phyloP scores from a whole-genome alignment of 352 stramenopile species.

The Pythium folliculosum region DNA sequence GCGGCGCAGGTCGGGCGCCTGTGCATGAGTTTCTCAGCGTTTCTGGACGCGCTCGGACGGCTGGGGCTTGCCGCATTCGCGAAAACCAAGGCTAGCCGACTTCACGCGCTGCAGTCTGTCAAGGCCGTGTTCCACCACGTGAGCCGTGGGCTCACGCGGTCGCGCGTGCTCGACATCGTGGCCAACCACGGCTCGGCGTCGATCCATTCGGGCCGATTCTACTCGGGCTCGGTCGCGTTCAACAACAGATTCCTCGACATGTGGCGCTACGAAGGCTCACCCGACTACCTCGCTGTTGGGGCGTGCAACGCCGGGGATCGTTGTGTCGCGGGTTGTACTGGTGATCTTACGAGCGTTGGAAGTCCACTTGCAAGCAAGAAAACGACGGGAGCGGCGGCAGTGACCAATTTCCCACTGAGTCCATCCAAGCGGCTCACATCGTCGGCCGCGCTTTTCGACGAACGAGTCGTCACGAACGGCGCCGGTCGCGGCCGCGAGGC shows the following conservation, averaged over 20 bases:
- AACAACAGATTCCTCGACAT: constrained; percentile 82
- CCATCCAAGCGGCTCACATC: constrained; percentile 28
- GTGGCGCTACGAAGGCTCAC: constrained; percentile 78
- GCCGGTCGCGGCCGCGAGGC: constrained; percentile 53
- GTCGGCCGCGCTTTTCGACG: constrained; percentile 45
- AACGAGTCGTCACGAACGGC: constrained; percentile 43
- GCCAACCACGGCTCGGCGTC: constrained; percentile 66
- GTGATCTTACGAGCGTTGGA: neutral
- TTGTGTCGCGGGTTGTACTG: neutral
- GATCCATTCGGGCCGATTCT: constrained; percentile 71
- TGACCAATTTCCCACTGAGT: constrained; percentile 10
- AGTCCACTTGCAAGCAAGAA: neutral
- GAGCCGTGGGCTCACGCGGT: constrained; percentile 62
- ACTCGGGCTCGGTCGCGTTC: constrained; percentile 72
- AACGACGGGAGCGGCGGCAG: too few species aligned
- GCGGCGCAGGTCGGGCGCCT: constrained; percentile 55
- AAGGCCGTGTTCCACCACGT: constrained; percentile 80
- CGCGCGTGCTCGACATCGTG: constrained; percentile 64
- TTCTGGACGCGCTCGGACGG: constrained; percentile 63
- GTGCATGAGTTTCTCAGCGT: constrained; percentile 72
- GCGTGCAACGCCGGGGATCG: neutral
- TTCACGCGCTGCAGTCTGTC: constrained; percentile 63
- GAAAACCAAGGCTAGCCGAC: constrained; percentile 32
- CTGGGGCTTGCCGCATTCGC: constrained; percentile 54
- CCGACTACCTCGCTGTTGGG: constrained; percentile 66